Conservation (phyloP, 1,139 yeast species). For the Geotrichum histeridarum region DNA sequence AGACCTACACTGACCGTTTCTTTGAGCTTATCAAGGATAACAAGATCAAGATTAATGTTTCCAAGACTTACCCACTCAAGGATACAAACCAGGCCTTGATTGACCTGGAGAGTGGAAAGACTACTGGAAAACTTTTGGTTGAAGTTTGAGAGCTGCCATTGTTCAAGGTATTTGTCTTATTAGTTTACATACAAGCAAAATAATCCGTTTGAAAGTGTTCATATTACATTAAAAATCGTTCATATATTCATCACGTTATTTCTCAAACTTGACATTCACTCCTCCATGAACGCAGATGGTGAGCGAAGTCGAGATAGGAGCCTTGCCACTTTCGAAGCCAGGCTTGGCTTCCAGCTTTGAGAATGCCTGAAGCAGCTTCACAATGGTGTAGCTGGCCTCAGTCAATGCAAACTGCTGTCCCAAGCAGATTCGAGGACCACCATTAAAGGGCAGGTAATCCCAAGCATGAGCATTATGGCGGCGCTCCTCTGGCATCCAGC, state of each 20-base stretch:
- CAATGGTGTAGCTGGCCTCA: slow-evolving; percentile 48
- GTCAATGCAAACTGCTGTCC: slow-evolving; percentile 59
- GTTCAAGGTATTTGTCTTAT: no score
- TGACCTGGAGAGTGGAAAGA: slow-evolving; percentile 64
- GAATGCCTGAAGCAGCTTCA: slow-evolving; percentile 40
- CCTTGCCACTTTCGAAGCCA: not conserved
- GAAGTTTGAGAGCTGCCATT: slow-evolving; percentile 36
- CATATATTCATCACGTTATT: not conserved
- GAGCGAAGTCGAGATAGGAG: not conserved
- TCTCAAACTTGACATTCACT: not conserved
- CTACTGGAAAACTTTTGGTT: slow-evolving; percentile 71
- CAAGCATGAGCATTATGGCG: slow-evolving; percentile 33
- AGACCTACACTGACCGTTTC: slow-evolving; percentile 47
- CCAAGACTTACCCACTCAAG: slow-evolving; percentile 53
- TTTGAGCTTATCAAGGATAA: slow-evolving; percentile 46
- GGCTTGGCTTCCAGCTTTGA: not conserved
- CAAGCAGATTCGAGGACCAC: slow-evolving; percentile 57
- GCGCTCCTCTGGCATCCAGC: slow-evolving; percentile 39
- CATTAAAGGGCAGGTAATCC: slow-evolving; percentile 54
- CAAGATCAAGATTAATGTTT: slow-evolving; percentile 48
- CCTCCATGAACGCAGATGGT: slow-evolving; percentile 12
- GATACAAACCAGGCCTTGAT: slow-evolving; percentile 63
- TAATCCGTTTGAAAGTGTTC: no score
- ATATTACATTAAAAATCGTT: no score
- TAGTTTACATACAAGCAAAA: no score